Percentiles rank a stretch among this genome's conserved stretches.
Conservation (phyloP, 768 basidiomycete genomes). For the Floccularia luteovirens region DNA sequence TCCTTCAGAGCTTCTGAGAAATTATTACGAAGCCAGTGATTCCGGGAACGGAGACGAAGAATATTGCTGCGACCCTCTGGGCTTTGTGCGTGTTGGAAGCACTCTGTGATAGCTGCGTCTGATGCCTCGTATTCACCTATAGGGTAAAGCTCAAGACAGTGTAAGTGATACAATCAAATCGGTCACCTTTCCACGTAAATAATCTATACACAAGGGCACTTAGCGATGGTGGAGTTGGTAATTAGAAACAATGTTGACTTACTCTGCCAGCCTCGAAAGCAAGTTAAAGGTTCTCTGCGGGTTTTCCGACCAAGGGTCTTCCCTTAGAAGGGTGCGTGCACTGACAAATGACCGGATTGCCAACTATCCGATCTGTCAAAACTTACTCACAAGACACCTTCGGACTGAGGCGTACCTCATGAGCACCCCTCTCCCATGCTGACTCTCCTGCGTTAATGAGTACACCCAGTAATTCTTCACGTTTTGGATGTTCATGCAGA, state of each 20-base stretch:
- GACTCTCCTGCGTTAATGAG: slow-evolving; percentile 65
- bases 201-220: slow-evolving; percentile 26
- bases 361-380: too few species aligned
- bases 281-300: slow-evolving; percentile 42
- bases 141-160: slow-evolving; percentile 1
- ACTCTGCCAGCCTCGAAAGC: slow-evolving; percentile 56
- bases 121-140: slow-evolving; percentile 49
- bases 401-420: slow-evolving; percentile 40
- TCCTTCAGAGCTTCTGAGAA: slow-evolving; percentile 50
- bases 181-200: slow-evolving; percentile 55
- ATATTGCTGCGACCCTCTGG: slow-evolving; percentile 50
- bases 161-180: not conserved
- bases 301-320: slow-evolving; percentile 45
- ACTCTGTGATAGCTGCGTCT: slow-evolving; percentile 46
- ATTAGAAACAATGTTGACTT: slow-evolving; percentile 16
- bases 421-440: slow-evolving; percentile 65
- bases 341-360: slow-evolving; percentile 56
- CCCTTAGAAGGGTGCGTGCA: slow-evolving; percentile 46
- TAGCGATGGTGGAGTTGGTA: not conserved
- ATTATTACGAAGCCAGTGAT: slow-evolving; percentile 54
- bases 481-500: slow-evolving; percentile 50
- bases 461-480: slow-evolving; percentile 52
- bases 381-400: not conserved
- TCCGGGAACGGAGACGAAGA: slow-evolving; percentile 53
- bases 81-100: slow-evolving; percentile 35